Evolutionary conservation across 108 stramenopile species (phyloP), one percentile per base, ranked within the genome.

Genomic region (Cyclotella choctawhatcheeana): DNA sequence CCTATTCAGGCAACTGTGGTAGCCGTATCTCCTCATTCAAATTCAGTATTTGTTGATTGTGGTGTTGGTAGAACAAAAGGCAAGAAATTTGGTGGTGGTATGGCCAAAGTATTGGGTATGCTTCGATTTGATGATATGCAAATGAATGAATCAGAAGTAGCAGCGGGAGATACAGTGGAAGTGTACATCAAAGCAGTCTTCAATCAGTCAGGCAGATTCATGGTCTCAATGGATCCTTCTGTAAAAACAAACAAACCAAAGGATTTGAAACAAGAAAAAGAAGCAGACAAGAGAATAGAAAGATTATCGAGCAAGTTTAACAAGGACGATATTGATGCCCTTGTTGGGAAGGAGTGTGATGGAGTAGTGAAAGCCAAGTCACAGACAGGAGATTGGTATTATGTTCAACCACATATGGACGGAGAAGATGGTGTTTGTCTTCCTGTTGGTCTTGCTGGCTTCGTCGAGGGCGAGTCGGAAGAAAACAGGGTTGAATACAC

Each of bases 331-430:
- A 51, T 70, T 67, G 27, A 62, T 51, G 24, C 69, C 21, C 44
- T 88, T 52, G 37, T 77, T 54, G 93, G 93, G 14, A 69, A 60
- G 35, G 85, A 89, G 62, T 85, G 67, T 69, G 75, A 79, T 13
- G 93, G 93, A 13, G 54, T 86, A 17, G 88, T 94, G 30, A 90
- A 88, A 72, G 93, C 93, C 40, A 76, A 74, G 40, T 90, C 89
- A 17, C 87, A 90, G 21, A 73, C 85, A 17, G 91, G 93, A 0
- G 78, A 84, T 64, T 92, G 90, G 87, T 77, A 85, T 16, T 94
- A 94, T 73, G 93, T 94, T 7, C 83, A 92, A 76, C 93, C 93
- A 5, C 21, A 20, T 45, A 26, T 55, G 31, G 77, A 60, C 12
- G 71, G 60, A 33, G 71, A 77, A 44, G 82, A 67, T 22, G 64